Conservation (phyloP, 2,329 filamentous ascomycete species). For the Raffaelea arxii region DNA sequence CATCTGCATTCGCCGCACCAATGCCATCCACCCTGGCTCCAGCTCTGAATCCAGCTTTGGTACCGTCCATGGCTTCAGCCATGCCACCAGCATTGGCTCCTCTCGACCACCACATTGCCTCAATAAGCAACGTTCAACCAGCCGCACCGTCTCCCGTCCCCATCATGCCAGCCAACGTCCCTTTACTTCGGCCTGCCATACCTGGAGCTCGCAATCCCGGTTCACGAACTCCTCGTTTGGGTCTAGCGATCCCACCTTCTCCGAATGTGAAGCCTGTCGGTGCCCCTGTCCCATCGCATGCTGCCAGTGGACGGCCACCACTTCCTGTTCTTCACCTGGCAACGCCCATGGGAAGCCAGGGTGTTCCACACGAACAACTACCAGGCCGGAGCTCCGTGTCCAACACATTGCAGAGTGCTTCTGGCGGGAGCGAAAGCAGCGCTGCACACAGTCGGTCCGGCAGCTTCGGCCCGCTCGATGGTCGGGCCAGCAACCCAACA, state of each 20-base stretch:
- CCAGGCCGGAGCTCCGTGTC: constrained; percentile 39
- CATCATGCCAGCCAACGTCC: constrained; percentile 66
- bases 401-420: constrained; percentile 56
- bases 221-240: constrained; percentile 64
- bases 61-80: no score
- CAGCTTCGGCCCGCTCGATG: constrained; percentile 71
- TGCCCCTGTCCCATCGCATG: constrained; percentile 25
- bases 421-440: constrained; percentile 71
- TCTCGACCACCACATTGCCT: no score
- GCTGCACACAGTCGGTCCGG: constrained; percentile 71
- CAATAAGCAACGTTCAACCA: no score
- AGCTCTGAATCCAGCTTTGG: no score
- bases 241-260: constrained; percentile 82
- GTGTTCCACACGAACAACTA: constrained; percentile 59
- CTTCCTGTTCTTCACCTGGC: constrained; percentile 76
- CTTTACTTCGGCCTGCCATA: constrained; percentile 74
- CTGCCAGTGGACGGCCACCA: constrained; percentile 40
- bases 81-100: no score
- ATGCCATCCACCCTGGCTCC: no score
- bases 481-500: constrained; percentile 68
- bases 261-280: constrained; percentile 71
- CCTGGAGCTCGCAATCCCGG: constrained; percentile 57
- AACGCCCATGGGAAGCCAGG: constrained; percentile 76
- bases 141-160: constrained; percentile 29
- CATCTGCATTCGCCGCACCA: no score